Base-by-base conservation (phyloP, 352 stramenopile genomes). In the Phytophthora pseudosyringae region DNA sequence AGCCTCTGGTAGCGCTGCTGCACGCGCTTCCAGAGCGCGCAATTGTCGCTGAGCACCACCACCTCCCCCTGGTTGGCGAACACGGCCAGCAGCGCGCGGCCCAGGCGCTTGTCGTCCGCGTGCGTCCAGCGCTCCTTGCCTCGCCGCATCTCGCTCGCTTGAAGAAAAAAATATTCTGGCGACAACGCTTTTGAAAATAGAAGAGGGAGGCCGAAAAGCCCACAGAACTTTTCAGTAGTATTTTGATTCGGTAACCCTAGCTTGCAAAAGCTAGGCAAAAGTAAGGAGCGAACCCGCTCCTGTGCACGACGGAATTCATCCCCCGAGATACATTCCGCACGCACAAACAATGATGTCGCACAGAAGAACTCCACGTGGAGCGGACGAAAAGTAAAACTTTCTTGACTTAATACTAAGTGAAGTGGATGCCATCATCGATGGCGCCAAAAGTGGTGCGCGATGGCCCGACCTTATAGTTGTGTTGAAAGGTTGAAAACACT, bases 41-140 rank as follows among this genome's bases (percentile, higher is more conserved):
- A 64, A 18, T 64, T 73, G 31, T 73, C 64, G 44, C 68, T 76
- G 11, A 68, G 48, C 55, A 76, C 41, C 8, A 73, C 53, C 0
- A 36, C 48, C 3, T 76, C 57, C 21, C 63, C 68, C 3, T 63
- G 52, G 21, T 33, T 60, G 35, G 45, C 52, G 44, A 69, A 76
- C 41, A 76, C 68, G 11, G 40, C 57, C 36, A 76, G 58, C 31
- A 76, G 28, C 11, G 68, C 68, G 26, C 59, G 63, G 16, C 57
- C 57, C 40, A 76, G 53, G 11, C 68, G 68, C 48, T 66, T 58
- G 44, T 76, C 68, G 52, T 76, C 68, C 26, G 51, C 68, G 13
- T 76, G 63, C 40, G 68, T 73, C 68, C 68, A 76, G 32, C 68
- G 68, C 18, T 76, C 57, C 26, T 76, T 76, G 33, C 57, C 63